Conservation (phyloP, 495 filamentous ascomycete species). For the Neurospora tetrasperma region DNA sequence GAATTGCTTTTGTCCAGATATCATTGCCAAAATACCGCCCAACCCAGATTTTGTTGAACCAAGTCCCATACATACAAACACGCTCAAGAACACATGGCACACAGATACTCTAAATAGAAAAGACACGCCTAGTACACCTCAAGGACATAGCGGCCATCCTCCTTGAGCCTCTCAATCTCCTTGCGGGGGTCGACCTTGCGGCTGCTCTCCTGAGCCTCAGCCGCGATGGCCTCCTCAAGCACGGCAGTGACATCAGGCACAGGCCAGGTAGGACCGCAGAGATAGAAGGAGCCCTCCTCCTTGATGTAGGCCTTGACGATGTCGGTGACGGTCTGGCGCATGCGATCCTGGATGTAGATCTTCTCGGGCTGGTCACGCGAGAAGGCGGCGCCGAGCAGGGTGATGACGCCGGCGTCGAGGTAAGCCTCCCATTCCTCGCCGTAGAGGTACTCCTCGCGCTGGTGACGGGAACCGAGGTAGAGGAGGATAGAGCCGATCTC, state of each 20-base stretch:
- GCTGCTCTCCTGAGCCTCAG: conserved; percentile 55
- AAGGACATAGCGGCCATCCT: conserved; percentile 83
- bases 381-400: conserved; percentile 87
- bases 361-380: conserved; percentile 94
- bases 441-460: conserved; percentile 97
- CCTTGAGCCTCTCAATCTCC: conserved; percentile 96
- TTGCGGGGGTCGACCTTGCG: conserved; percentile 80
- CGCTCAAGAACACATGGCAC: neutral
- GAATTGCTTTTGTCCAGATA: neutral
- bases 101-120: neutral
- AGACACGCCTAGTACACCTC: conserved; percentile 68
- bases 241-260: conserved; percentile 97
- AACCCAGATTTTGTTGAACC: neutral
- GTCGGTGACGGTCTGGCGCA: conserved; percentile 78
- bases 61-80: neutral
- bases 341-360: conserved; percentile 98
- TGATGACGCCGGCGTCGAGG: conserved; percentile 88
- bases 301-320: conserved; percentile 83
- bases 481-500: conserved; percentile 87
- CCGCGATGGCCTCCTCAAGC: conserved; percentile 79
- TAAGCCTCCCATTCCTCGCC: conserved; percentile 99
- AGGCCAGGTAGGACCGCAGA: conserved; percentile 97
- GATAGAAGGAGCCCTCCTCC: conserved; percentile 86
- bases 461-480: conserved; percentile 94
- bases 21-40: neutral